phyloP scores from a whole-genome alignment of 768 basidiomycete genomes.

The Lentinula sp. region DNA sequence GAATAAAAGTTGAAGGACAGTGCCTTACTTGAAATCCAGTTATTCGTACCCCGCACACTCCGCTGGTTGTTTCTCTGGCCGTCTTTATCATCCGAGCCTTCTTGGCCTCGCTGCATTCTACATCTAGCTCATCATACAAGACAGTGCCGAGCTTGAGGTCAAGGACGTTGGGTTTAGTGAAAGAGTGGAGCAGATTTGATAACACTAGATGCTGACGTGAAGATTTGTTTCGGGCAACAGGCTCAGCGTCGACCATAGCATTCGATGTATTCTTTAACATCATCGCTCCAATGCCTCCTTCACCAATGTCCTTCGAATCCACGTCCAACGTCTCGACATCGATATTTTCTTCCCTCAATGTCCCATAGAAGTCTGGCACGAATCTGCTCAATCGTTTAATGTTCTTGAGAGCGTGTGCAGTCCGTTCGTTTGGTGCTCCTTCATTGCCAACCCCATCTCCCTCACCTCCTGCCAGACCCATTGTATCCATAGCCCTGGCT shows the following conservation, averaged over 20 bases:
- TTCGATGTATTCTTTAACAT: background rate
- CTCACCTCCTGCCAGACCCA: slow-evolving; percentile 16
- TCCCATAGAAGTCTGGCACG: slow-evolving; percentile 76
- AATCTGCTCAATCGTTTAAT: slow-evolving; percentile 46
- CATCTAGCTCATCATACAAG: slow-evolving; percentile 67
- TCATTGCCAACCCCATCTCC: slow-evolving; percentile 32
- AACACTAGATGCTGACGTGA: slow-evolving; percentile 68
- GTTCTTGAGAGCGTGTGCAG: background rate
- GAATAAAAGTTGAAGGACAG: slow-evolving; percentile 11
- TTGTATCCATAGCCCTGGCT: background rate
- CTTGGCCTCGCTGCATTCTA: slow-evolving; percentile 53
- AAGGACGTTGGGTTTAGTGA: slow-evolving; percentile 77
- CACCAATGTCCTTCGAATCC: slow-evolving; percentile 7
- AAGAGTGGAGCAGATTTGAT: slow-evolving; percentile 73
- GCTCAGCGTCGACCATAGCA: slow-evolving; percentile 14
- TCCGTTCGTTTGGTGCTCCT: background rate
- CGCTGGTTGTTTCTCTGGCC: slow-evolving; percentile 66
- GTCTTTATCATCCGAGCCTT: slow-evolving; percentile 67
- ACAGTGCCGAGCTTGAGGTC: slow-evolving; percentile 93
- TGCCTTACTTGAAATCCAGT: slow-evolving; percentile 82
- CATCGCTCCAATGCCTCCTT: no score
- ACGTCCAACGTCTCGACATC: slow-evolving; percentile 27
- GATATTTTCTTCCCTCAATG: slow-evolving; percentile 66
- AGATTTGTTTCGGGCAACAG: background rate
- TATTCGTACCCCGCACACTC: slow-evolving; percentile 70